Evolutionary conservation across 2,329 filamentous ascomycete genomes (phyloP), one percentile per base, ranked within the genome.

Genomic region (Ceratocystis harringtonii): DNA sequence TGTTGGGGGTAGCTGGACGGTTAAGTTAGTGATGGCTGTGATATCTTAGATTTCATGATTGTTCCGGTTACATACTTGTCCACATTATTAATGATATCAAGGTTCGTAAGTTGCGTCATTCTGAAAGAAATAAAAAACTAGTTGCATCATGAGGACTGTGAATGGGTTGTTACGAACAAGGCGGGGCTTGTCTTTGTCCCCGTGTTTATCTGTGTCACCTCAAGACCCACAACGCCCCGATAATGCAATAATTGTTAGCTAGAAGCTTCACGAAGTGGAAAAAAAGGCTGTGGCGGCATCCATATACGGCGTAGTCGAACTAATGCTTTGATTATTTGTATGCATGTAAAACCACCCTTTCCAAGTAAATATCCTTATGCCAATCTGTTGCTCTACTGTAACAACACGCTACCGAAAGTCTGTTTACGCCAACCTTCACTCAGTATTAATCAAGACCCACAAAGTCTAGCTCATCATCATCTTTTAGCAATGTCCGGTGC

Each of bases 1-100:
- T 81, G 80, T 75, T 95, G 90, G 1, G 91, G 91, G 72, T 95
- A 95, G 71, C 89, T 92, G 71, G 4, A 15, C 5, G 7, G 36
- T 3, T 15, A 6, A 17, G 43, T 62, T 19, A 62, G 61, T 30
- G 22, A 22, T 25, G 25, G 50, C 12, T 22, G 19, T 30, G 25
- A 25, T 32, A 4, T 10, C 7, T 17, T 41, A 10, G 1, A 15
- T 28, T 10, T 15, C 28, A 28, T 28, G 28, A 30, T n/a, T n/a
- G 15, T 7, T 19, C 43, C 7, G 32, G 22, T 41, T 60, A 75
- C 79, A 75, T 73, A 85, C 82, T 73, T 76, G 75, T 85, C 82
- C 64, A 78, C 80, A 65, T 79, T 77, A 67, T 78, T 75, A 66
- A 83, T 73, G 28, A 84, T 73, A 66, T 84, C 82, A 10, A 84